These are phyloP conservation scores for Zea luxurians DNA, from an alignment of 176 grass and related monocot species.

Conservation along the genomic window DNA sequence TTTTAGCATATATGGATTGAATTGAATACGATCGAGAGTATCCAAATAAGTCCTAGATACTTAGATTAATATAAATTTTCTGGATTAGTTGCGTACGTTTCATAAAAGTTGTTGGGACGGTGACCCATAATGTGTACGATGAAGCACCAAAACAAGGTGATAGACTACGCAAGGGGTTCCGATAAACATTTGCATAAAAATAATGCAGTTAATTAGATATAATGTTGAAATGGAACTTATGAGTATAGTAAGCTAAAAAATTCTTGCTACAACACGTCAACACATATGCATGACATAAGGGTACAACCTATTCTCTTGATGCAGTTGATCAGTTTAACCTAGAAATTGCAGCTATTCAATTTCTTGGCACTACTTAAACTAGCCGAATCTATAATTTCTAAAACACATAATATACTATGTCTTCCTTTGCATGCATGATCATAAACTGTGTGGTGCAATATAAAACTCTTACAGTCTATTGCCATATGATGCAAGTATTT, in stretches of 20 bases:
- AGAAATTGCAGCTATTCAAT: neutral
- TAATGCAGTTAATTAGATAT: no score
- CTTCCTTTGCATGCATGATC: neutral
- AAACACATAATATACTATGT: neutral
- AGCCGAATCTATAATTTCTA: no score
- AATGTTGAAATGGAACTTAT: neutral
- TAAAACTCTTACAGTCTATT: neutral
- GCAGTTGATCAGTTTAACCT: neutral
- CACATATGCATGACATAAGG: no score
- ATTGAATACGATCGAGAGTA: no score
- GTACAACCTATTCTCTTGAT: neutral
- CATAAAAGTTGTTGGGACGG: neutral
- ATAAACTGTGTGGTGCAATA: neutral
- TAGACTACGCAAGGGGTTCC: neutral
- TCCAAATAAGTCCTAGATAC: neutral
- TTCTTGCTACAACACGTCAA: neutral
- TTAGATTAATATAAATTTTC: neutral
- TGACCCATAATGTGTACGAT: neutral
- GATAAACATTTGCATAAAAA: neutral
- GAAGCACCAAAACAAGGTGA: neutral
- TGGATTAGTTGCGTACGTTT: no score
- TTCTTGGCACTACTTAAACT: neutral
- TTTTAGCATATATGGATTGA: no score
- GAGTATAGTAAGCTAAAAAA: no score
- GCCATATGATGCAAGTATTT: neutral